Base-by-base conservation (phyloP, 805 yeast genomes). In the Komagataella pastoris region DNA sequence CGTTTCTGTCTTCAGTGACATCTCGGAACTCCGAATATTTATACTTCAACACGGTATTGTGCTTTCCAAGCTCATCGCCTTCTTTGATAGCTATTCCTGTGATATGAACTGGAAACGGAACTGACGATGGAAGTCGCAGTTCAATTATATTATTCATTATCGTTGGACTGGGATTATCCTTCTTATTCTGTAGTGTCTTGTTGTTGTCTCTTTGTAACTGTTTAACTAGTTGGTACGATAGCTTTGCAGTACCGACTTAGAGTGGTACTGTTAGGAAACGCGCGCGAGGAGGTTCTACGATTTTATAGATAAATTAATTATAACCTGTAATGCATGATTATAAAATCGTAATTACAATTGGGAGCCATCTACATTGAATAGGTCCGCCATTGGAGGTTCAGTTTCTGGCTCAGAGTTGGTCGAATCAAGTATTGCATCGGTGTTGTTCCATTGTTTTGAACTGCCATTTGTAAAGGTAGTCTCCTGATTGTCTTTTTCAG, bases 81-180 rank as follows among this genome's bases (percentile, higher is more conserved):
- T 61, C 64, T 6, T 63, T 56, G 47, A 71, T 72, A 19, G 72
- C 62, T 8, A 83, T 65, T 21, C 77, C 71, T 17, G 81, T 70
- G 24, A 85, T 71, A 3, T 79, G 81, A 48, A 85, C 77, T 2
- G 95, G 95, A 61, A 73, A 86, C 17, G 83, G 81, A 18, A 81
- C 74, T 48, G 81, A 76, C 49, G 69, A 63, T n/a, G 91, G 88
- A 44, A 85, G 66, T 44, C 68, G 66, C 40, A 83, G 65, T 10
- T 74, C 68, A 4, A 87, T 79, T 14, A 61, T 61, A 24, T 63
- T 66, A 17, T 56, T 54, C 62, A 68, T 61, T 45, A 47, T 46
- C n/a, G 44, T 45, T 6, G 47, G 18, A 30, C 12, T 17, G 12
- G 47, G 47, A 44, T 44, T 19, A 44, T 44, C 47, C 19, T 19